Evolutionary conservation across 331 rosid species (phyloP).

Genomic region (Ulmus americana): DNA sequence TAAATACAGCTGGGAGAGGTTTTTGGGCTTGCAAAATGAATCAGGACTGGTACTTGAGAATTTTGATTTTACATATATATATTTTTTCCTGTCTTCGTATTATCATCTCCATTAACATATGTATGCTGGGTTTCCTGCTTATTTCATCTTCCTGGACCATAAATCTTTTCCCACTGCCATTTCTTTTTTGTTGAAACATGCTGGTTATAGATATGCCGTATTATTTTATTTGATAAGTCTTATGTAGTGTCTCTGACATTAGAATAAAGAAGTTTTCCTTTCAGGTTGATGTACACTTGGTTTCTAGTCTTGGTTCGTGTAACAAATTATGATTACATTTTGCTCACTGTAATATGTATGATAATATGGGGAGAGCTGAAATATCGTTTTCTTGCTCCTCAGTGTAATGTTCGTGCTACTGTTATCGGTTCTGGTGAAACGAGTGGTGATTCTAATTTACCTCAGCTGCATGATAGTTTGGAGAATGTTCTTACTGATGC

Average conservation of each 20-base stretch:
- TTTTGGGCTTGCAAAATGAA: constrained; percentile 75
- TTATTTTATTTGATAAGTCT: too few relatives aligned
- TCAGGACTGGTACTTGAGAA: constrained; percentile 64
- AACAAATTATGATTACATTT: neutral
- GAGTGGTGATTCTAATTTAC: constrained; percentile 30
- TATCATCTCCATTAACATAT: neutral
- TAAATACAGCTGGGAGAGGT: constrained; percentile 66
- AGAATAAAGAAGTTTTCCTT: neutral
- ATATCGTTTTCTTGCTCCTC: constrained; percentile 30
- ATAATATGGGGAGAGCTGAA: constrained; percentile 26
- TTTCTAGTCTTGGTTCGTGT: neutral
- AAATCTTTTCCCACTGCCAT: neutral
- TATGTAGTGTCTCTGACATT: neutral
- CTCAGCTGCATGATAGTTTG: constrained; percentile 29
- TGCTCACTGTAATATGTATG: constrained; percentile 12
- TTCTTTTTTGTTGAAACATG: neutral
- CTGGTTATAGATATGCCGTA: neutral
- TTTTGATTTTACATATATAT: constrained; percentile 19
- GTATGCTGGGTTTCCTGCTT: neutral
- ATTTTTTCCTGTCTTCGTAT: constrained; percentile 9
- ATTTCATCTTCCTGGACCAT: neutral
- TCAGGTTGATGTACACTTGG: neutral
- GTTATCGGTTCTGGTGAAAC: constrained; percentile 47
- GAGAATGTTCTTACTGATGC: constrained; percentile 69
- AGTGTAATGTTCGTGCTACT: constrained; percentile 83